phyloP scores from a whole-genome alignment of 2,329 filamentous ascomycete genomes.

The Calonectria ilicicola region DNA sequence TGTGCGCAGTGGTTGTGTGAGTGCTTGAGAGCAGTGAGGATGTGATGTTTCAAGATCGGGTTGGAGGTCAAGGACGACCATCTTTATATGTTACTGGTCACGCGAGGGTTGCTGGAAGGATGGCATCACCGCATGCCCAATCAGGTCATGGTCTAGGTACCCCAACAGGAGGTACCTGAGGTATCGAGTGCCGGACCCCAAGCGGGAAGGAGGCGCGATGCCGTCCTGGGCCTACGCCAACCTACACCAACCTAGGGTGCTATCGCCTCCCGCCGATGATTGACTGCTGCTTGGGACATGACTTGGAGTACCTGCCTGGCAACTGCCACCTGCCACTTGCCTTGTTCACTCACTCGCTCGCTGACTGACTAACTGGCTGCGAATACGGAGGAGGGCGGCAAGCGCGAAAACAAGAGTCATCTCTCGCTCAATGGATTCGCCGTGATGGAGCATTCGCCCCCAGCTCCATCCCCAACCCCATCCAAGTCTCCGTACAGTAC shows the following conservation, averaged over 20 bases:
- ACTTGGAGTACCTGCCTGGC: too few relatives aligned
- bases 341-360: background rate
- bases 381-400: conserved; percentile 6
- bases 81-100: conserved; percentile 44
- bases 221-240: background rate
- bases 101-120: conserved; percentile 37
- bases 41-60: conserved; percentile 14
- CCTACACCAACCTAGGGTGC: background rate
- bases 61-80: conserved; percentile 29
- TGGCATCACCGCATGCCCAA: conserved; percentile 45
- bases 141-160: conserved; percentile 40
- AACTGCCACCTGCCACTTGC: too few relatives aligned
- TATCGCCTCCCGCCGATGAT: background rate
- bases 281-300: background rate
- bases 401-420: background rate
- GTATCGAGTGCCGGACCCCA: conserved; percentile 23
- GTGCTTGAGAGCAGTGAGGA: conserved; percentile 12
- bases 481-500: conserved; percentile 5
- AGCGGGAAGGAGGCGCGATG: conserved; percentile 18
- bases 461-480: background rate
- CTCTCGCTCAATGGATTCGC: conserved; percentile 2
- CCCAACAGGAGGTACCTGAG: conserved; percentile 17
- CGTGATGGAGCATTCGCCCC: background rate
- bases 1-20: background rate
- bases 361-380: background rate